A percentile compares a stretch with the other conserved stretches of the same genome.
Evolutionary conservation across 352 stramenopile genomes (phyloP).

Genomic region (Globisporangium viniferum): DNA sequence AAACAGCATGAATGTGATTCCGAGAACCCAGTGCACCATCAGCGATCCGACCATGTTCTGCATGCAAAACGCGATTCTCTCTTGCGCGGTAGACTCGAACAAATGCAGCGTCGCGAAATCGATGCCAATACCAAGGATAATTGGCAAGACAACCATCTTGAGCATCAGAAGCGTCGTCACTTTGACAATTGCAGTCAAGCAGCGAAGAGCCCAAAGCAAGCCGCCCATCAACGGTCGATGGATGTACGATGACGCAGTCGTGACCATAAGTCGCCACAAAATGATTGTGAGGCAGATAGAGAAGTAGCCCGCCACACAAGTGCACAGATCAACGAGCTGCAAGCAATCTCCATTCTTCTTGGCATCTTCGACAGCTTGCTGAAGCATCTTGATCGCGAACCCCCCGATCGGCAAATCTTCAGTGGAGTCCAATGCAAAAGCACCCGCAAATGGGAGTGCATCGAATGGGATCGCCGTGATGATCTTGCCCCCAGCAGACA

Average conservation of each 20-base stretch:
- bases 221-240: slow-evolving; percentile 79
- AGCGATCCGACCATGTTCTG: slow-evolving; percentile 89
- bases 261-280: slow-evolving; percentile 83
- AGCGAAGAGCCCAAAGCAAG: slow-evolving; percentile 75
- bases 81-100: slow-evolving; percentile 78
- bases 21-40: slow-evolving; percentile 96
- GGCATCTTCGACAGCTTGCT: slow-evolving; percentile 50
- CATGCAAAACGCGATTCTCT: slow-evolving; percentile 82
- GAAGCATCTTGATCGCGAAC: slow-evolving; percentile 55
- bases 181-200: slow-evolving; percentile 89
- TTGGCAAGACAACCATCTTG: slow-evolving; percentile 97
- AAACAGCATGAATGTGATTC: slow-evolving; percentile 98
- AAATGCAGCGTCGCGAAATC: slow-evolving; percentile 91
- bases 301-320: slow-evolving; percentile 72
- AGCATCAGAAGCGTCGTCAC: slow-evolving; percentile 94
- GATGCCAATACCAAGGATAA: slow-evolving; percentile 92
- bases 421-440: slow-evolving; percentile 18
- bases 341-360: slow-evolving; percentile 74
- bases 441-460: slow-evolving; percentile 20
- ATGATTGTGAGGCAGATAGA: slow-evolving; percentile 85
- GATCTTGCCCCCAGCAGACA: slow-evolving; percentile 71
- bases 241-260: slow-evolving; percentile 79
- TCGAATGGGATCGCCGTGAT: slow-evolving; percentile 42
- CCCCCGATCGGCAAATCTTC: slow-evolving; percentile 25
- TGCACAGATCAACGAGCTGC: slow-evolving; percentile 83